Percentiles rank a stretch among this genome's conserved stretches.
Evolutionary conservation across 257 asterid species (phyloP).

Genomic region (Knoxia roxburghii): DNA sequence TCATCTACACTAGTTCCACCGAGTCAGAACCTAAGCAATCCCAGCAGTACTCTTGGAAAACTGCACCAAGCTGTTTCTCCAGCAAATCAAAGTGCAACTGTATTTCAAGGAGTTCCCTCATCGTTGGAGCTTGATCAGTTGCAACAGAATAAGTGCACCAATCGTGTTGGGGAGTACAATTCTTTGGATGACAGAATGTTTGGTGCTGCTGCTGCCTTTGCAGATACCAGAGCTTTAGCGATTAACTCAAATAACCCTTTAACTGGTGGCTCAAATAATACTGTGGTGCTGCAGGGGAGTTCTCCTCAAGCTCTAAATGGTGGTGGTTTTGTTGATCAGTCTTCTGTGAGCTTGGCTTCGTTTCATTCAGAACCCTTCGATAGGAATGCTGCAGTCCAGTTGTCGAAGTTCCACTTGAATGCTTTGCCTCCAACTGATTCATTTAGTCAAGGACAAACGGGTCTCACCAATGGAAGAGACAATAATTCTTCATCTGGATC

Average conservation of each 20-base stretch:
- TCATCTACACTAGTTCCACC: slow-evolving; percentile 47
- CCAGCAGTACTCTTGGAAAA: slow-evolving; percentile 39
- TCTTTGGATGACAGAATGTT: slow-evolving; percentile 38
- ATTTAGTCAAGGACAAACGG: slow-evolving; percentile 39
- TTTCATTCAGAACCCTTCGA: slow-evolving; percentile 44
- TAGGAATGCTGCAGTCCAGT: slow-evolving; percentile 30
- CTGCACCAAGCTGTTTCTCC: slow-evolving; percentile 39
- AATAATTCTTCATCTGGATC: slow-evolving; percentile 31
- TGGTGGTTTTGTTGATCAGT: slow-evolving; percentile 44
- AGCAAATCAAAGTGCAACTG: slow-evolving; percentile 32
- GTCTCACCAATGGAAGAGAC: slow-evolving; percentile 32
- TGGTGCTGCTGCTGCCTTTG: slow-evolving; percentile 32
- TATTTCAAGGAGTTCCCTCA: slow-evolving; percentile 55
- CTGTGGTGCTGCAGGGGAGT: slow-evolving; percentile 40
- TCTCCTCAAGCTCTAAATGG: slow-evolving; percentile 35
- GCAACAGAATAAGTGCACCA: slow-evolving; percentile 34
- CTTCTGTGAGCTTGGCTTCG: slow-evolving; percentile 34
- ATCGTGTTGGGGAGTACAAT: slow-evolving; percentile 27
- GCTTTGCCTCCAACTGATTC: slow-evolving; percentile 39
- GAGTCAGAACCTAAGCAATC: slow-evolving; percentile 42
- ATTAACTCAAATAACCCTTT: slow-evolving; percentile 37
- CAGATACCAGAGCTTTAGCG: slow-evolving; percentile 28
- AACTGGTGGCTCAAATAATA: slow-evolving; percentile 27
- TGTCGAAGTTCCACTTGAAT: slow-evolving; percentile 38
- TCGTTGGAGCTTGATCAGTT: slow-evolving; percentile 56